Base-by-base conservation (phyloP, 495 filamentous ascomycete species). In the Penicillium waksmanii region DNA sequence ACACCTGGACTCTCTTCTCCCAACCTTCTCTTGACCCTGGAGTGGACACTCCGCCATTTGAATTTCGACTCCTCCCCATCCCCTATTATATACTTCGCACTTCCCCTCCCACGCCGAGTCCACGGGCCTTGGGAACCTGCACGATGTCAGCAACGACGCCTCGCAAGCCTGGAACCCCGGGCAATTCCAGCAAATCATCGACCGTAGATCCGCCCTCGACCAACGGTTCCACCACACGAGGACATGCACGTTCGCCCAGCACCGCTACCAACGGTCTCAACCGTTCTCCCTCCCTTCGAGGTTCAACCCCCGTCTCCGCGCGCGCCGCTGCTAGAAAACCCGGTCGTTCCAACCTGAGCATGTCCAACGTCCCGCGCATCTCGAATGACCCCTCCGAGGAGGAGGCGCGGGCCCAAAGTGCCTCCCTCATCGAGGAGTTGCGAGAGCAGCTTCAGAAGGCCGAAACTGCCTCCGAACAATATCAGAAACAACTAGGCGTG, bases 371-470 rank as follows among this genome's bases (percentile, higher is more conserved):
- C 12, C 78, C 80, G 53, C 75, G 82, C 56, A 79, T 86, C 51
- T 74, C 78, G 42, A 83, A 85, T 42, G 82, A 85, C 51, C 80
- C 85, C 40, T 77, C 75, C 53, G 82, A 85, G 35, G 84, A 87
- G 56, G 86, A 88, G 51, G 83, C 82, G 48, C 81, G 81, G 56
- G 86, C 85, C 17, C 84, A 97, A 73, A 89, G 87, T 52, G 84
- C 91, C 19, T 87, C 90, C 5, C 76, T 92, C 42, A 82, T 98
- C 46, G 91, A 96, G 44, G 95, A 98, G 58, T 73, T 98, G 43
- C 91, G 90, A 65, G 86, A 87, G 53, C 83, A 92, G 38, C 77
- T 97, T 42, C 84, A 88, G 65, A 92, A 90, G 69, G 89, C 92
- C 13, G 93, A 97, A 71, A 82, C 73, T 5, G 82, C 84, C 17